Conservation (phyloP, 768 basidiomycete genomes). For the Macrocybe gigantea region DNA sequence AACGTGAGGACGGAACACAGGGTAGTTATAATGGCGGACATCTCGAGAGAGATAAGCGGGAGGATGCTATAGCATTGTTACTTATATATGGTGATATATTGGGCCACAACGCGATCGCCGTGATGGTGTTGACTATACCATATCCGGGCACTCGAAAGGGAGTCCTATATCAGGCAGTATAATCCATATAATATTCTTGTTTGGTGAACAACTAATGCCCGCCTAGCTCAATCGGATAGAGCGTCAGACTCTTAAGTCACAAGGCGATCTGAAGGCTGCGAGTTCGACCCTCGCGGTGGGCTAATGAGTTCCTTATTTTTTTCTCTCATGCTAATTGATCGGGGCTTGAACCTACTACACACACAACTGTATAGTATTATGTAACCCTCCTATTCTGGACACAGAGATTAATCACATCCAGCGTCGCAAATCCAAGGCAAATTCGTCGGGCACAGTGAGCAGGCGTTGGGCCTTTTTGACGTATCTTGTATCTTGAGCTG, state of each 20-base stretch:
- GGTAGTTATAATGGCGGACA: background rate
- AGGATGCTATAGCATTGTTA: background rate
- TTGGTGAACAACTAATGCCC: slow-evolving; percentile 22
- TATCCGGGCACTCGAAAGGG: too few species aligned
- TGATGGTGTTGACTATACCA: too few species aligned
- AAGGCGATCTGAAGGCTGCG: slow-evolving; percentile 69
- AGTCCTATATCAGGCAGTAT: too few species aligned
- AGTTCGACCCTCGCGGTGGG: slow-evolving; percentile 84
- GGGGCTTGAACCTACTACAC: too few species aligned
- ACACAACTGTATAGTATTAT: too few species aligned
- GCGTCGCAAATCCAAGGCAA: slow-evolving; percentile 11
- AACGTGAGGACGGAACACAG: slow-evolving; percentile 1
- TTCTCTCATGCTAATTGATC: too few species aligned
- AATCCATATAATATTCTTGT: too few species aligned
- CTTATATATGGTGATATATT: background rate
- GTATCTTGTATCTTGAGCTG: background rate
- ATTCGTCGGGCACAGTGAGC: slow-evolving; percentile 24
- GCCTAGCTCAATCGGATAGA: slow-evolving; percentile 65
- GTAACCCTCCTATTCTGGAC: too few species aligned
- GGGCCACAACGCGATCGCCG: too few species aligned
- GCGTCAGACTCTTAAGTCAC: slow-evolving; percentile 50
- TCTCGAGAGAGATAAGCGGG: background rate
- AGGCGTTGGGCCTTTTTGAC: slow-evolving; percentile 2
- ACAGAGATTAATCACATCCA: background rate
- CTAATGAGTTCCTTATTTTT: slow-evolving; percentile 23